Evolutionary conservation across 495 filamentous ascomycete genomes (phyloP), one percentile per base, ranked within the genome.

Genomic region (Recurvomyces mirabilis): DNA sequence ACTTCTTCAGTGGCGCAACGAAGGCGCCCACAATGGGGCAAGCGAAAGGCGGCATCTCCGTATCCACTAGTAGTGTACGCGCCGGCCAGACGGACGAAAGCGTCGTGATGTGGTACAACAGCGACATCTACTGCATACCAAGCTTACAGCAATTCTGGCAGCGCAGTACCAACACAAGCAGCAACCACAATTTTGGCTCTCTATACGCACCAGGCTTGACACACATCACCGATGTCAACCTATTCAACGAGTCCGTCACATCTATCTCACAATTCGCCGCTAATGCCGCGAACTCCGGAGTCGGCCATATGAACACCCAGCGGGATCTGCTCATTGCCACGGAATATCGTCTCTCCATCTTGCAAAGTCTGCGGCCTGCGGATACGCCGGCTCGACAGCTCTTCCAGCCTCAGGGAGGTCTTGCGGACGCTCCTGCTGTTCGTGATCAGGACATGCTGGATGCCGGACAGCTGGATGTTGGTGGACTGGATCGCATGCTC

Each of bases 21-120:
- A 66, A 14, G 51, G 60, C 4, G 60, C 65, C 51, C 60, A 23
- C 15, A 18, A 51, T 26, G 60, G 24, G 53, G 68, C 17, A 61
- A 54, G 5, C 54, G 39, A 51, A 70, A 56, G 87, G 87, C 20
- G 77, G 81, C 19, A 78, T 94, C 22, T 72, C 72, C 1, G 73
- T 93, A 11, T 31, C 49, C 13, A 41, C 41, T 9, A 46, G 46
- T 19, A 53, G 34, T 18, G 41, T 41, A 6, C 30, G 53, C 3
- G 35, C 26, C 36, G 55, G 55, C n/a, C 48, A 49, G 23, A 21
- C 41, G 9, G 61, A 65, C 42, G 65, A 67, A 33, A 59, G 57
- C 5, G 49, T 68, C 10, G 26, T 67, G 15, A 46, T 68, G 15
- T 66, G 64, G 62, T 64, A 62, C 39, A 58, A 54, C 44, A 38